These are phyloP conservation scores for barrel medic (Medicago truncatula) DNA, from an alignment of 306 rosid species.

Conservation along the genomic window DNA sequence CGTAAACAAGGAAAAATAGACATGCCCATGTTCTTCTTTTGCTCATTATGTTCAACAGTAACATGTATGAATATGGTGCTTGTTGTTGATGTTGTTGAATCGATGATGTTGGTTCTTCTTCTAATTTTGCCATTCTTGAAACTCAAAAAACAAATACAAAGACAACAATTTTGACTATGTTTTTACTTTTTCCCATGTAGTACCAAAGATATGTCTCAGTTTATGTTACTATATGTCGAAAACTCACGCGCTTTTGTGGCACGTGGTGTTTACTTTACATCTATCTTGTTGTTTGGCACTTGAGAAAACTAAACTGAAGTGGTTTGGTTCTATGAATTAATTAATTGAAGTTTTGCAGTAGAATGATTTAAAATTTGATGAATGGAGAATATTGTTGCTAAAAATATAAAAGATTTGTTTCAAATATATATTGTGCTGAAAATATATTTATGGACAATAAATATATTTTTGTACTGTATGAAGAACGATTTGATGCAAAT, in stretches of 20 bases:
- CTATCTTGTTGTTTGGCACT: background rate
- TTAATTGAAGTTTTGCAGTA: background rate
- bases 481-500: too few species aligned
- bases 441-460: too few species aligned
- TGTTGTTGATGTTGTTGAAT: slow-evolving; percentile 13
- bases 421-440: too few species aligned
- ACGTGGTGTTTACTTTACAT: background rate
- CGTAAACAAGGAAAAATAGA: slow-evolving; percentile 63
- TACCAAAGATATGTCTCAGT: background rate
- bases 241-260: background rate
- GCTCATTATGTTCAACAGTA: slow-evolving; percentile 67
- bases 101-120: slow-evolving; percentile 46
- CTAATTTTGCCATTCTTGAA: slow-evolving; percentile 50
- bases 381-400: too few species aligned
- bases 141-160: background rate
- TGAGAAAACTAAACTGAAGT: background rate
- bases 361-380: too few species aligned
- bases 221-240: background rate
- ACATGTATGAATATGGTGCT: slow-evolving; percentile 52
- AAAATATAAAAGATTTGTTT: too few species aligned
- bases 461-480: too few species aligned
- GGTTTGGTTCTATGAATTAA: background rate
- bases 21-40: slow-evolving; percentile 87
- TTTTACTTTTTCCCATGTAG: background rate
- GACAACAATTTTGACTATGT: background rate